Evolutionary conservation across 805 yeast species (phyloP), one percentile per base, ranked within the genome.

Genomic region (Yamadazyma paraphyllophila): DNA sequence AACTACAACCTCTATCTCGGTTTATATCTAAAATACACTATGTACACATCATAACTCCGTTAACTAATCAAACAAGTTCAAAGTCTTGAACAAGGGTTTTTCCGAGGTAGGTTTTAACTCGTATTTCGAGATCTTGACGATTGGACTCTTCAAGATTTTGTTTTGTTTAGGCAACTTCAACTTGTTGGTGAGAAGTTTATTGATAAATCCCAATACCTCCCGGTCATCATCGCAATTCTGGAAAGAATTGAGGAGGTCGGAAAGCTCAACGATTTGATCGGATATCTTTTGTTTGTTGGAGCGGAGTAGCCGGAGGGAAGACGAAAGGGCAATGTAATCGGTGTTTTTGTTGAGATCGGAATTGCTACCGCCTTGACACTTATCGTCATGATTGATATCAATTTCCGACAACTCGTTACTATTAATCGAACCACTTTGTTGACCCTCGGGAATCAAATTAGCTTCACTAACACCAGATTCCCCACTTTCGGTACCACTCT

Each of bases 241-340:
- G 39, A 41, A 53, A 35, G 32, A 56, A 48, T 55, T 61, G 53
- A 57, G 63, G 49, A 67, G 57, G 15, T 52, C 49, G 7, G 70
- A 55, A 47, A 71, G 63, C 41, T 62, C 54, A 9, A 53, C 49
- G 30, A 71, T 65, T 46, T 70, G 69, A 27, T 45, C 46, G 43
- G 57, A 49, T 35, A 71, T 68, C 17, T 51, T 45, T 6, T 47
- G 42, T 34, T 55, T 59, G 31, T 57, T 60, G 12, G 46, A 43
- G 20, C 47, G 53, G 44, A 68, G 58, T 27, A 70, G 53, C 24
- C 69, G 56, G 29, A 61, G 60, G 25, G 71, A 55, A 6, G 70
- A 57, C 0, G 66, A 48, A 38, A 71, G 60, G 8, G 72, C 58
- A 30, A 66, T 54, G 46, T 66, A 71, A 55, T 71, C 76, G 4